phyloP scores from a whole-genome alignment of 1,139 yeast species.

The Entelexis paramagnoliae region DNA sequence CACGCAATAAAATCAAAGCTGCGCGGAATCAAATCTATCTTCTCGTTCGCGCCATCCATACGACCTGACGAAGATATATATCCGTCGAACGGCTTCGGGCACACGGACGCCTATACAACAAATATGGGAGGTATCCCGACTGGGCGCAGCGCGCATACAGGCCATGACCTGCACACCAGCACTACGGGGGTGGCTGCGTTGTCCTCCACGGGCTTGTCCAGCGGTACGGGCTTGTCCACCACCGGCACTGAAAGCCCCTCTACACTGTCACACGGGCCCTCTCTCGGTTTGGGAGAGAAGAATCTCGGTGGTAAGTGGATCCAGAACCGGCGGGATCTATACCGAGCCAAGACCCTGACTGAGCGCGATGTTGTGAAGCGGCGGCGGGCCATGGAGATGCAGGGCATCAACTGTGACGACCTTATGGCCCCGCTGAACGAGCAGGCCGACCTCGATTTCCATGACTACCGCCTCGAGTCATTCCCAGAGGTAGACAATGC shows the following conservation, averaged over 20 bases:
- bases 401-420: constrained; percentile 52
- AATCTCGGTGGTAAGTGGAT: constrained; percentile 20
- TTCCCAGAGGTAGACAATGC: constrained; percentile 29
- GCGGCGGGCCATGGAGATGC: constrained; percentile 57
- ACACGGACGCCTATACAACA: not conserved
- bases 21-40: constrained; percentile 16
- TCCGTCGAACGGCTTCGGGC: constrained; percentile 14
- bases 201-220: not conserved
- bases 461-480: constrained; percentile 25
- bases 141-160: too few species aligned
- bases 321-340: constrained; percentile 44
- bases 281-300: not conserved
- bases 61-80: constrained; percentile 15
- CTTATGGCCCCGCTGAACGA: constrained; percentile 38
- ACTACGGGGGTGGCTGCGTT: not conserved
- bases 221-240: too few species aligned
- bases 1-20: constrained; percentile 10
- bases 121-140: not conserved
- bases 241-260: too few species aligned
- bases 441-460: constrained; percentile 17
- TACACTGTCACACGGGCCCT: too few species aligned
- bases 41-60: constrained; percentile 12
- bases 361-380: constrained; percentile 60
- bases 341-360: constrained; percentile 66
- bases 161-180: too few species aligned